Percentiles rank a stretch among this genome's conserved stretches.
Evolutionary conservation across 2,329 filamentous ascomycete genomes (phyloP).

Genomic region (Trichoderma arundinaceum): DNA sequence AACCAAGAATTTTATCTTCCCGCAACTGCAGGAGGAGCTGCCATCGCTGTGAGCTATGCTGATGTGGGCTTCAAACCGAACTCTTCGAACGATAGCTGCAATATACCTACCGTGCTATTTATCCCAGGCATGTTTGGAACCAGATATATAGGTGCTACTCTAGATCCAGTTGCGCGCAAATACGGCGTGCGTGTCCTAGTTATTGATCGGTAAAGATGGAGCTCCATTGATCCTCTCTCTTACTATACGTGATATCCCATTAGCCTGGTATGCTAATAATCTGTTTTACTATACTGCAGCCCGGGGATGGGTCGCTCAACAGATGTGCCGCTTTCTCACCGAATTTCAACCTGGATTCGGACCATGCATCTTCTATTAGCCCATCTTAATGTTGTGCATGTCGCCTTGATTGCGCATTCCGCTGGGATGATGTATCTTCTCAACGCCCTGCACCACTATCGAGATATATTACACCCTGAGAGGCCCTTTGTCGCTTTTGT

Average conservation of each 20-base stretch:
- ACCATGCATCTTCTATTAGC: background rate
- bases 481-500: constrained; percentile 4
- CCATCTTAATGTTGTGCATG: constrained; percentile 6
- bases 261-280: background rate
- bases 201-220: background rate
- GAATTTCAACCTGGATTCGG: constrained; percentile 9
- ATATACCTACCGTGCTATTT: constrained; percentile 8
- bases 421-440: constrained; percentile 6
- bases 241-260: no score
- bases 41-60: constrained; percentile 8
- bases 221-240: no score
- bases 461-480: constrained; percentile 6
- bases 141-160: constrained; percentile 1
- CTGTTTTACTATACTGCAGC: background rate
- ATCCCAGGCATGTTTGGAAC: constrained; percentile 25
- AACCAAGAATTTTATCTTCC: constrained; percentile 1
- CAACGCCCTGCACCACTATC: constrained; percentile 11
- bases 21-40: background rate
- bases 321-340: background rate
- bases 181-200: constrained; percentile 11
- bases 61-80: constrained; percentile 13
- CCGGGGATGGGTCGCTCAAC: constrained; percentile 16
- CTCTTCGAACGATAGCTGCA: background rate
- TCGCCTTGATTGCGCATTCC: constrained; percentile 14
- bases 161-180: constrained; percentile 11